Base-by-base conservation (phyloP, 306 rosid genomes). In the Cicer pinnatifidum region DNA sequence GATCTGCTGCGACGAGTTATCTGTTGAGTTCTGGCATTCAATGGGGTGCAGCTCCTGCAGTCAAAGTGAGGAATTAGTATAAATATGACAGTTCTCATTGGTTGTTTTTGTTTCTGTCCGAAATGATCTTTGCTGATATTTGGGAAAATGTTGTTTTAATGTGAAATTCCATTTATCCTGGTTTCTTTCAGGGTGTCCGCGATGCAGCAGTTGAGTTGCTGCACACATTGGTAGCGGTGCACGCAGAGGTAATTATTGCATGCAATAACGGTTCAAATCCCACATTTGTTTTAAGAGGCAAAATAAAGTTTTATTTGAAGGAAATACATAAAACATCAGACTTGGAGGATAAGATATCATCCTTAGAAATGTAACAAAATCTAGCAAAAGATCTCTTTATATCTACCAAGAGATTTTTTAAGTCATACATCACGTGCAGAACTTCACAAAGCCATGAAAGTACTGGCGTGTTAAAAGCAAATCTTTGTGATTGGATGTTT, bases 1-100 rank as follows among this genome's bases (percentile, higher is more conserved):
- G 97, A 86, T 87, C 89, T 44, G 91, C 99, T 62, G 97, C 97
- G 50, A 82, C 70, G 54, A 91, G 89, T 85, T 95, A 91, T 86
- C 77, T 95, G 80, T 75, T 95, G 87, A 92, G 90, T 81, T 88
- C 99, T 71, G 93, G 99, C 52, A 78, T 95, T 82, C 93, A 86
- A 46, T 95, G 99, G 99, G 97, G 99, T 78, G 89, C 97, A 65
- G 97, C 97, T 44, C 96, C 99, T 69, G 90, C 96, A 73, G 88
- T 91, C 64, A 95, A 95, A 82, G 99, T 94, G 76, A 84, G 97
- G 79, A 73, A 50, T 77, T 67, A 76, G 59, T 66, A 47, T 74
- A 53, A 64, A 52, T 46, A 15, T 61, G 35, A 65, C 43, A 44
- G 54, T 28, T 73, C 15, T 51, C 7, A 12, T 47, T 69, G 1